Evolutionary conservation across 2,329 filamentous ascomycete genomes (phyloP), one percentile per base, ranked within the genome.

Genomic region (Calonectria leucothoes): DNA sequence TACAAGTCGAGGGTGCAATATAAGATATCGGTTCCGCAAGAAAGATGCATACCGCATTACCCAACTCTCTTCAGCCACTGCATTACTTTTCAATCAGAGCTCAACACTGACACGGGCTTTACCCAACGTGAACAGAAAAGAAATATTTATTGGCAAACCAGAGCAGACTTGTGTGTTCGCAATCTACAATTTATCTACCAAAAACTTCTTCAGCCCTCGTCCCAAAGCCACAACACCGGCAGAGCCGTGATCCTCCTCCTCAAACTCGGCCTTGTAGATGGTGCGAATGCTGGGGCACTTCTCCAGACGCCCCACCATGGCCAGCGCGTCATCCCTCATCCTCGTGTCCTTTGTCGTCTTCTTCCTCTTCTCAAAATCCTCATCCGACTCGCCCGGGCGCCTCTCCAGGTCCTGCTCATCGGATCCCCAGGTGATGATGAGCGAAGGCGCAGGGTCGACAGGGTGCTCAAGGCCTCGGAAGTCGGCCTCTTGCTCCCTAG

Each of bases 371-470:
- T 80, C 70, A 73, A 83, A 86, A 3, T 79, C 69, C 4, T 83
- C 82, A 0, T 81, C 77, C 0, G 80, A 73, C 55, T 86, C 84
- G 0, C 76, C 80, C 8, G 77, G 73, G 29, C 70, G 72, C 49
- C 75, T 79, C 1, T 77, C 73, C 11, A 84, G 76, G 4, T 78
- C 77, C 64, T 85, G 80, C 70, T 85, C 82, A 6, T 79, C 66
- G 0, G 76, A 76, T 2, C 82, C 80, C 23, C 81, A 82, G 0
- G 84, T 83, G 23, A 85, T 79, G 11, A 83, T 80, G 11, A 87
- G 66, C 23, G 84, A 82, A 2, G 84, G 77, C 0, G 77, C 73
- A 4, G 80, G 78, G 4, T 73, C 66, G 23, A 71, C 55, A 0
- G 69, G 66, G 4, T 68, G 66, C 20, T 74, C 63, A 1, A 69